Percentiles rank a stretch among this genome's conserved stretches.
These are phyloP conservation scores for Salvia hispanica DNA, from an alignment of 257 asterid genomes.

Conservation along the genomic window DNA sequence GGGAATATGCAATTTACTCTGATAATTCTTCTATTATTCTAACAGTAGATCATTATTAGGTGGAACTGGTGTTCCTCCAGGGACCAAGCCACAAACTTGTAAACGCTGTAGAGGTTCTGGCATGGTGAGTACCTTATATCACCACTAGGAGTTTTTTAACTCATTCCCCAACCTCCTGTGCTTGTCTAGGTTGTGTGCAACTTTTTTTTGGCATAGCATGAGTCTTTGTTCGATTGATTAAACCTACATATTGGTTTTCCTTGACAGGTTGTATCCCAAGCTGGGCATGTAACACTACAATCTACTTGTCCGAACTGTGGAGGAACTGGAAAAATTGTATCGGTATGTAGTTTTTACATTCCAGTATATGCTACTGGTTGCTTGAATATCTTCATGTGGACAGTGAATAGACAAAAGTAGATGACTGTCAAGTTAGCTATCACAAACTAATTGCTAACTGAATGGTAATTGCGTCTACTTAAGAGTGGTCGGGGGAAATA, in stretches of 20 bases:
- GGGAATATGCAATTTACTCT: background rate
- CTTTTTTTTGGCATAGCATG: conserved; percentile 12
- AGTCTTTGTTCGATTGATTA: background rate
- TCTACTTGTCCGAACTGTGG: conserved; percentile 68
- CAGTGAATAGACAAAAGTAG: conserved; percentile 9
- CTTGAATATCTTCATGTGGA: background rate
- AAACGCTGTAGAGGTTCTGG: conserved; percentile 92
- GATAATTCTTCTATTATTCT: conserved; percentile 12
- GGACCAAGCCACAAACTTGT: conserved; percentile 94
- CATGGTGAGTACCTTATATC: conserved; percentile 52
- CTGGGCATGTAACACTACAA: conserved; percentile 58
- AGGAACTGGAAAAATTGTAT: conserved; percentile 79
- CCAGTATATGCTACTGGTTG: background rate
- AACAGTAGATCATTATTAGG: conserved; percentile 47
- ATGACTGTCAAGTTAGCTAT: background rate
- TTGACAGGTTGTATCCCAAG: conserved; percentile 54
- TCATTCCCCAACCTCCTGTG: background rate
- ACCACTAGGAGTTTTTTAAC: background rate
- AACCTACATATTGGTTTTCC: conserved; percentile 19
- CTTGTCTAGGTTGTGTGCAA: background rate
- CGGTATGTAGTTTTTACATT: conserved; percentile 53
- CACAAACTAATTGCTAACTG: background rate
- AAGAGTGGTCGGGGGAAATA: background rate
- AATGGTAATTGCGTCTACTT: background rate
- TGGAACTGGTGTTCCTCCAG: conserved; percentile 98